Evolutionary conservation across 768 basidiomycete genomes (phyloP), one percentile per base, ranked within the genome.

Genomic region (Boletus sp.): DNA sequence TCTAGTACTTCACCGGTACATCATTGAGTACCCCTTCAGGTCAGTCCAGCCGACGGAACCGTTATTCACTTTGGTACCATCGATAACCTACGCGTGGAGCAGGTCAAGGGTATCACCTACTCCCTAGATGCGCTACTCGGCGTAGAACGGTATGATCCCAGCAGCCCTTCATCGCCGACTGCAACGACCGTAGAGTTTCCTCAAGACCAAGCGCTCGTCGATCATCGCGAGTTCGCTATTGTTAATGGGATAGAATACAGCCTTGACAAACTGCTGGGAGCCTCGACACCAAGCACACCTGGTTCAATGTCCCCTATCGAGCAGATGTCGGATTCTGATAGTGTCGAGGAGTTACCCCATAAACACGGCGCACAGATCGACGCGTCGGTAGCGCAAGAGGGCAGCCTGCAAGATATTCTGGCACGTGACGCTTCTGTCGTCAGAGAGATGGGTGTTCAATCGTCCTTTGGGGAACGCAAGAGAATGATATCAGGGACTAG

Each of bases 221-320:
- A 91, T 67, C 91, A 98, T 74, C 82, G 78, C 59, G 88, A 95
- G 60, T 99, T 99, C 66, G 97, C 96, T 4, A 88, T 92, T 67
- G 92, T 99, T 63, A 99, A 99, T 67, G 94, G 95, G 45, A 97
- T 99, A 65, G 87, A 92, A 66, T 98, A 99, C 75, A 92, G 86
- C 42, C 83, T 99, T n/a, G 86, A 89, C 50, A 83, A 93, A 63
- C 88, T 98, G 36, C 78, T 98, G 47, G 96, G 96, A 24, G 67
- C 75, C 7, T 67, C 73, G 7, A 59, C 67, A 5, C 72, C 79
- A 0, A 70, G 75, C 10, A 73, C 80, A 4, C 76, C 81, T 5
- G 77, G 76, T 12, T 71, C 70, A 4, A 60, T 66, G 35, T 75
- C 75, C 0, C 75, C 80, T 17, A 40, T 46, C 1, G 52, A 61